These are phyloP conservation scores for Talaromyces amestolkiae DNA, from an alignment of 2,329 filamentous ascomycete genomes.

Conservation along the genomic window DNA sequence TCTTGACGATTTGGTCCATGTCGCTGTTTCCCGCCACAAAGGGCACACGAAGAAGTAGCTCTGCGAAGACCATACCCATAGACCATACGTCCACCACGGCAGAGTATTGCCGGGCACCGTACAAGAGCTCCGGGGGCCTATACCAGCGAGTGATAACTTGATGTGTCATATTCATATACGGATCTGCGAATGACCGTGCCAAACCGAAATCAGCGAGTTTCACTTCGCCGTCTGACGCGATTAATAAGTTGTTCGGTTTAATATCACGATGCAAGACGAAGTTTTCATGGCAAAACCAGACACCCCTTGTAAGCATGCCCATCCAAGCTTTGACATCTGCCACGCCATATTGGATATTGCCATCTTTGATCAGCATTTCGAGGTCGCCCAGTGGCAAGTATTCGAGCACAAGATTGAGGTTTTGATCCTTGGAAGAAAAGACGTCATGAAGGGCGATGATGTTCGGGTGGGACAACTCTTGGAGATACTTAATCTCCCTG, in stretches of 20 bases:
- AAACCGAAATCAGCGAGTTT: slow-evolving; percentile 98
- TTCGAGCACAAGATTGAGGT: slow-evolving; percentile 92
- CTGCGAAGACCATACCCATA: slow-evolving; percentile 87
- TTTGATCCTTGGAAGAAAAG: slow-evolving; percentile 94
- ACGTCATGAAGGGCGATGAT: slow-evolving; percentile 91
- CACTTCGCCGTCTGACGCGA: slow-evolving; percentile 86
- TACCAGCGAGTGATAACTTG: slow-evolving; percentile 98
- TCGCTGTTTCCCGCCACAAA: slow-evolving; percentile 83
- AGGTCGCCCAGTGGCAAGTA: slow-evolving; percentile 91
- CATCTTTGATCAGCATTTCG: slow-evolving; percentile 89
- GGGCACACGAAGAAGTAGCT: slow-evolving; percentile 77
- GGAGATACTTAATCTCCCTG: slow-evolving; percentile 91
- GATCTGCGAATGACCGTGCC: slow-evolving; percentile 83
- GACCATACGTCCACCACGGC: slow-evolving; percentile 94
- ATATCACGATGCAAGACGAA: slow-evolving; percentile 95
- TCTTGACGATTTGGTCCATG: slow-evolving; percentile 79
- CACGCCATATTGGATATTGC: slow-evolving; percentile 74
- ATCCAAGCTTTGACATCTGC: slow-evolving; percentile 98
- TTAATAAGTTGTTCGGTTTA: slow-evolving; percentile 96
- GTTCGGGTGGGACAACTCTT: slow-evolving; percentile 91
- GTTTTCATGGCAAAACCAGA: slow-evolving; percentile 97
- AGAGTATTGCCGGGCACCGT: slow-evolving; percentile 83
- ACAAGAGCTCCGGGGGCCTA: slow-evolving; percentile 87
- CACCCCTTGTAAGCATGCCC: slow-evolving; percentile 87
- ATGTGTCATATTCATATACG: slow-evolving; percentile 82